These are phyloP conservation scores for Durio zibethinus DNA, from an alignment of 345 rosid species.

Conservation along the genomic window DNA sequence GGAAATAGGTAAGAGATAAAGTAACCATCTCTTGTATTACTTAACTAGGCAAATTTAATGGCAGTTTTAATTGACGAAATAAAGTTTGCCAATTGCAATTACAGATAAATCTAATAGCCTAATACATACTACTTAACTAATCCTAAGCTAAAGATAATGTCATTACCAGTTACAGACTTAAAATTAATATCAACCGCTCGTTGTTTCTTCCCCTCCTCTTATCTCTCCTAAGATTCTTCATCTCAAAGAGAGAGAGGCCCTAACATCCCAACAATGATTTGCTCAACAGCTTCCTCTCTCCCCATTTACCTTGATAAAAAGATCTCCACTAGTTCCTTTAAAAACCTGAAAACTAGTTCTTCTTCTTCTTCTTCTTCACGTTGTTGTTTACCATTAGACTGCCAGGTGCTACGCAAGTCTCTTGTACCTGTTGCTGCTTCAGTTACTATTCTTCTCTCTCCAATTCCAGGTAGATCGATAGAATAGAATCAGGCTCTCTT, in stretches of 20 bases:
- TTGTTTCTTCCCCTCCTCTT: neutral
- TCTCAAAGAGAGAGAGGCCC: constrained; percentile 19
- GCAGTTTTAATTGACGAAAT: neutral
- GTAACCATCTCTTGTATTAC: no score
- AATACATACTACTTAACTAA: no score
- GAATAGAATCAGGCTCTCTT: neutral
- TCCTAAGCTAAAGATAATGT: neutral
- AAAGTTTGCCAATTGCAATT: no score
- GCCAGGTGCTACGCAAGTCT: constrained; percentile 31
- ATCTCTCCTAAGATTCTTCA: neutral
- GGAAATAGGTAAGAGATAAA: no score
- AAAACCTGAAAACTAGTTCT: constrained; percentile 18
- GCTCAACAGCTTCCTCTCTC: constrained; percentile 29
- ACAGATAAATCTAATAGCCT: no score
- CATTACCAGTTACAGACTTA: neutral
- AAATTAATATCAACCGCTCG: constrained; percentile 22
- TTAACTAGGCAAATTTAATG: no score
- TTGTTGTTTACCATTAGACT: constrained; percentile 11
- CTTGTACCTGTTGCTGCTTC: constrained; percentile 66
- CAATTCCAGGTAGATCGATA: constrained; percentile 49
- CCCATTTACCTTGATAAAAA: constrained; percentile 26
- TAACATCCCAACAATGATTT: constrained; percentile 28
- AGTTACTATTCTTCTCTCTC: constrained; percentile 59
- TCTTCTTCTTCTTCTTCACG: constrained; percentile 26
- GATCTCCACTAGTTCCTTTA: neutral